phyloP scores from a whole-genome alignment of 345 rosid genomes.

The Stellera chamaejasme region DNA sequence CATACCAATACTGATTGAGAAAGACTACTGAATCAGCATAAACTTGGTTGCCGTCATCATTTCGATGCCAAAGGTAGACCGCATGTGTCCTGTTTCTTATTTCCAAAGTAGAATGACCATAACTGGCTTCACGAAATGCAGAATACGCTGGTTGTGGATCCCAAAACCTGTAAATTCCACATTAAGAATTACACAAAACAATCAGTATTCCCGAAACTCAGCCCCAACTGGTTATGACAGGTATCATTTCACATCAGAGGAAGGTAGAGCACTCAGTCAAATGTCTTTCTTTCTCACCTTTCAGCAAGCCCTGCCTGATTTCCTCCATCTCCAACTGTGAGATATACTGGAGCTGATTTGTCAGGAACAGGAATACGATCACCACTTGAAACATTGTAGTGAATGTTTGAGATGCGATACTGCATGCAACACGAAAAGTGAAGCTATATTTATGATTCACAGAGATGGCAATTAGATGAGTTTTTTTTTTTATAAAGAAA shows the following conservation, averaged over 20 bases:
- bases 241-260: too few relatives aligned
- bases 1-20: slow-evolving; percentile 74
- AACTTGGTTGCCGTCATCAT: slow-evolving; percentile 81
- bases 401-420: slow-evolving; percentile 81
- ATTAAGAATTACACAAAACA: neutral
- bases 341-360: slow-evolving; percentile 80
- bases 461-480: too few relatives aligned
- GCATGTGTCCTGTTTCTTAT: slow-evolving; percentile 86
- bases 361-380: slow-evolving; percentile 54
- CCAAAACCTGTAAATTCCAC: slow-evolving; percentile 38
- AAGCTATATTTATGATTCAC: too few relatives aligned
- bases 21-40: slow-evolving; percentile 51
- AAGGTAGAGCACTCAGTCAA: neutral
- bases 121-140: slow-evolving; percentile 94
- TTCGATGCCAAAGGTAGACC: slow-evolving; percentile 83
- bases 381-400: slow-evolving; percentile 65
- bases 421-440: slow-evolving; percentile 16
- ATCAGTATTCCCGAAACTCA: too few relatives aligned
- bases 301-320: slow-evolving; percentile 87
- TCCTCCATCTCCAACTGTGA: slow-evolving; percentile 94
- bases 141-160: slow-evolving; percentile 93
- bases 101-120: slow-evolving; percentile 86
- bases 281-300: slow-evolving; percentile 34
- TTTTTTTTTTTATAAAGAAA: too few relatives aligned
- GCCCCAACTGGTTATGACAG: too few relatives aligned